Evolutionary conservation across 2,329 filamentous ascomycete species (phyloP).

Genomic region (Colletotrichum neosansevieriae): DNA sequence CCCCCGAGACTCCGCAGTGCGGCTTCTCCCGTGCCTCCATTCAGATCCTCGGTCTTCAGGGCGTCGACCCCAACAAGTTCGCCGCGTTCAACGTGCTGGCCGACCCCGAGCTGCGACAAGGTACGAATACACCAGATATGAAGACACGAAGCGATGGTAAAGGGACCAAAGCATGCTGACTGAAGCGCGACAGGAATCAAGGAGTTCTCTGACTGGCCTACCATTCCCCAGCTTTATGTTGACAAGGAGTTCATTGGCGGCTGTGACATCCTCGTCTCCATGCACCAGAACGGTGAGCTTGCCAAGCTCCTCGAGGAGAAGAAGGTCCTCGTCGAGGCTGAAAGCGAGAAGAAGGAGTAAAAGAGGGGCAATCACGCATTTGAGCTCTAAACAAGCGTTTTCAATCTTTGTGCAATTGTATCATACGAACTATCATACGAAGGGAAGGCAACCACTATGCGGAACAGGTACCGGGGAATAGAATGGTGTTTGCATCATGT

Average conservation of each 20-base stretch:
- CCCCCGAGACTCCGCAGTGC: slow-evolving; percentile 94
- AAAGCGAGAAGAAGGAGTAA: slow-evolving; percentile 55
- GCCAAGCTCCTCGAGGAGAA: slow-evolving; percentile 94
- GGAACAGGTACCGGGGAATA: slow-evolving; percentile 18
- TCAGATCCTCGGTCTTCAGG: slow-evolving; percentile 93
- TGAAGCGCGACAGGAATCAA: slow-evolving; percentile 79
- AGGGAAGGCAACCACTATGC: slow-evolving; percentile 11
- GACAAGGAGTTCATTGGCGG: slow-evolving; percentile 96
- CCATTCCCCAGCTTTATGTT: slow-evolving; percentile 96
- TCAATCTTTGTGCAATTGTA: slow-evolving; percentile 37
- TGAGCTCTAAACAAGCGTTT: slow-evolving; percentile 8
- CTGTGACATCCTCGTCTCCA: slow-evolving; percentile 96
- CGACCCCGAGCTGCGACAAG: slow-evolving; percentile 85
- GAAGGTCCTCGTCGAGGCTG: slow-evolving; percentile 76
- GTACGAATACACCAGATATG: slow-evolving; percentile 59
- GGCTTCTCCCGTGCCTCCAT: slow-evolving; percentile 96
- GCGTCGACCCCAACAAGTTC: slow-evolving; percentile 95
- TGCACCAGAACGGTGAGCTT: slow-evolving; percentile 96
- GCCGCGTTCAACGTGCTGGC: slow-evolving; percentile 98
- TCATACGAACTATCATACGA: slow-evolving; percentile 36
- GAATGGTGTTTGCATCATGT: slow-evolving; percentile 22
- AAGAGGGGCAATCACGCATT: slow-evolving; percentile 8
- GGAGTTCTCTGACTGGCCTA: slow-evolving; percentile 99
- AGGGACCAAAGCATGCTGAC: slow-evolving; percentile 17
- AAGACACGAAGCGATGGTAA: neutral